Conservation (phyloP, 805 yeast genomes). For the Candida cerambycidarum region DNA sequence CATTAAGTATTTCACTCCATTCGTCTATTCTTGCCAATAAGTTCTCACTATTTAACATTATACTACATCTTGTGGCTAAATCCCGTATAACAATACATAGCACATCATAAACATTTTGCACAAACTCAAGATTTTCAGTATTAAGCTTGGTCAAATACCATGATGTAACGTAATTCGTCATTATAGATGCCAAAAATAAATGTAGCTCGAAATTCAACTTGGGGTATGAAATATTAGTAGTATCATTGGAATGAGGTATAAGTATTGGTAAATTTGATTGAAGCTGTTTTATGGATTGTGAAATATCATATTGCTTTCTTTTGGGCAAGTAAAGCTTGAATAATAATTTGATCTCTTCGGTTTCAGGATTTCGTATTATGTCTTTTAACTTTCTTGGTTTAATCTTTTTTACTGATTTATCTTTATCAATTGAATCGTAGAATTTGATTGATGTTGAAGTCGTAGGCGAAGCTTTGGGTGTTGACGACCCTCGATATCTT, state of each 20-base stretch:
- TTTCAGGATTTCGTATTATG: constrained; percentile 7
- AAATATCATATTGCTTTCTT: constrained; percentile 22
- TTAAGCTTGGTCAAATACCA: constrained; percentile 31
- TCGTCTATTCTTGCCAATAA: constrained; percentile 25
- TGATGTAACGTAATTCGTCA: constrained; percentile 21
- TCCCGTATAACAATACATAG: constrained; percentile 23
- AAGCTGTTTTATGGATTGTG: constrained; percentile 24
- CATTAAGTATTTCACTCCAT: constrained; percentile 20
- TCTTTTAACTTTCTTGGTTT: constrained; percentile 11
- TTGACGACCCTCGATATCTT: constrained; percentile 8
- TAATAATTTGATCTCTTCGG: constrained; percentile 32
- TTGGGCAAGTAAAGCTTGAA: constrained; percentile 36
- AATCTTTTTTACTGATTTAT: constrained; percentile 7
- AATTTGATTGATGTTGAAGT: constrained; percentile 17
- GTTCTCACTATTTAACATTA: constrained; percentile 12
- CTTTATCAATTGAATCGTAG: constrained; percentile 13
- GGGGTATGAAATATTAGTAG: constrained; percentile 15
- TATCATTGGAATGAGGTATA: constrained; percentile 19
- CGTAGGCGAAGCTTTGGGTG: constrained; percentile 17
- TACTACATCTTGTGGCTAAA: constrained; percentile 12
- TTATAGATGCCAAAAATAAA: constrained; percentile 33
- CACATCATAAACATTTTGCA: constrained; percentile 23
- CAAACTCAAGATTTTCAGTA: constrained; percentile 31
- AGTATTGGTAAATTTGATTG: constrained; percentile 28
- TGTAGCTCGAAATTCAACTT: constrained; percentile 36